Base-by-base conservation (phyloP, 805 yeast species). In the Priceomyces carsonii region DNA sequence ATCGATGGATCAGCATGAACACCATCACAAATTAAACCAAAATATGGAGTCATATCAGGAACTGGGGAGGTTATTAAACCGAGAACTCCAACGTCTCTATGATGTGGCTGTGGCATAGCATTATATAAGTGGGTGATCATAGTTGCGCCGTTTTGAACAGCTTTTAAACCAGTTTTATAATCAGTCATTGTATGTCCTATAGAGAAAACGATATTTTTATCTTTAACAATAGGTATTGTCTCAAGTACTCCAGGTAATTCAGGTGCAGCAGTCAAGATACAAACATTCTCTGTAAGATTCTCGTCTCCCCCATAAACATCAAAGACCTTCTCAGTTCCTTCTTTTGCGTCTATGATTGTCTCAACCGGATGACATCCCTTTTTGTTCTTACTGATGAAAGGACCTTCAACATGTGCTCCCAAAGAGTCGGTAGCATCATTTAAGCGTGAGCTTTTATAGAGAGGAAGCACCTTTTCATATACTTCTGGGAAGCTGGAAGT, bases 361-460 rank as follows among this genome's bases (percentile, higher is more conserved):
- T 63, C 71, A 9, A 57, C 58, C 2, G 75, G 75, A 44, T 73
- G 79, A 42, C 79, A 73, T 3, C 79, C 79, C 44, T 68, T 71
- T 47, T 73, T 73, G 29, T 56, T 48, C 24, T 61, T 53, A 36
- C 70, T 73, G 39, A 77, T 67, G 48, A 77, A 75, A 6, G 82
- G 82, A 5, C 82, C 82, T 45, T 77, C 82, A 25, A 73, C 55
- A 48, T 77, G 82, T n/a, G 78, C 78, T 8, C 82, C 82, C 37
- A 77, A 55, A 3, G 72, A 64, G 47, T 73, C 79, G 10, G 69
- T 49, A 48, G 55, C 62, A 31, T 45, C 42, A 21, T 44, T 18
- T 2, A 53, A 43, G 23, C 75, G 52, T 8, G 63, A 52, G 20
- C 59, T 57, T 13, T 55, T 56, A 40, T 74, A 61, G 18, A 64